Evolutionary conservation across 805 yeast species (phyloP), one percentile per base, ranked within the genome.

Genomic region (Metschnikowia picachoensis): DNA sequence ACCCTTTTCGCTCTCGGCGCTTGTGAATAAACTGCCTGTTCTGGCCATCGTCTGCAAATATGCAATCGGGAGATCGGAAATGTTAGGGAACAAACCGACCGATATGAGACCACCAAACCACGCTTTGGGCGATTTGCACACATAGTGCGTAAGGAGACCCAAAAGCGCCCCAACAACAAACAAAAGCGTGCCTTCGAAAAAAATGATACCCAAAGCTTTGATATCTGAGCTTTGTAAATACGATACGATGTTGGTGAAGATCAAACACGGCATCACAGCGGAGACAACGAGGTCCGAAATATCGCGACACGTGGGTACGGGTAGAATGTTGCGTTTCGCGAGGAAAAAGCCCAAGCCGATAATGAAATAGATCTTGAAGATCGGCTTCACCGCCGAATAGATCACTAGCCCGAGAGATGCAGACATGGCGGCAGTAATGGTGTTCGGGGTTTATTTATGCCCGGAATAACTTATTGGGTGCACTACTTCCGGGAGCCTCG

Each of bases 1-100:
- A 25, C 97, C 97, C 55, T 77, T 76, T 44, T 79, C 74, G 32
- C 87, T 88, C 50, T 86, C 81, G 4, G 64, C 76, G 13, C 70
- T 57, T 0, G 83, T 69, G 56, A 90, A 83, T 8, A 72, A 56
- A 7, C 76, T 68, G 1, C 79, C 70, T 1, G 89, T 82, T 13
- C 78, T 74, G 25, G 86, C 83, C 58, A 88, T 66, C 2, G 92
- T 84, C 57, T 83, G 88, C 32, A 83, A 62, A 55, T 88, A 89
- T 0, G 96, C 95, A 54, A 88, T 85, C 0, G 96, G 96, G 46
- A 88, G 71, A 65, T 88, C 96, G 13, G 90, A 79, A 37, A 85
- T 80, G 59, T 88, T 88, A 37, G 90, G 91, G 58, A 87, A 79
- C 29, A 85, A 69, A 0, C 92, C 89, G 9, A 86, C 88, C 28